These are phyloP conservation scores for Penicillium steckii DNA, from an alignment of 495 filamentous ascomycete genomes.

Conservation along the genomic window DNA sequence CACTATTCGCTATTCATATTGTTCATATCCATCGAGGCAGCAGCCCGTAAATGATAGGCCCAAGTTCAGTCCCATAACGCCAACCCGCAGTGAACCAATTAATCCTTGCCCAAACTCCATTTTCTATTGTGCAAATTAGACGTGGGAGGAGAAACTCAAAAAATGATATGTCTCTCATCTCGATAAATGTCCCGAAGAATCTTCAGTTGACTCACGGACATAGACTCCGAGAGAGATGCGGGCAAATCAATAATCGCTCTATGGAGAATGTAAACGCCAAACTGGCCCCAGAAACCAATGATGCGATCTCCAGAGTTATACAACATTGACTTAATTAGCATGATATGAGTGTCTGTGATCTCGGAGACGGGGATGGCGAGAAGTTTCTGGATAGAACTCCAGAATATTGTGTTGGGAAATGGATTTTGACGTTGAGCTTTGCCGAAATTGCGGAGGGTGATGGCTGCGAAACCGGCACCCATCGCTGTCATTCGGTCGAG, in stretches of 20 bases:
- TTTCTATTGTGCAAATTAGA: background rate
- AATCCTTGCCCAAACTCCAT: background rate
- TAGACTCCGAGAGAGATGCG: slow-evolving; percentile 43
- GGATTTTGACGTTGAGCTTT: slow-evolving; percentile 67
- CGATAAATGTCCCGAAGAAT: slow-evolving; percentile 59
- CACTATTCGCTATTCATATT: too few relatives aligned
- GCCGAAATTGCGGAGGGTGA: slow-evolving; percentile 78
- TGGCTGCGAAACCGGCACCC: slow-evolving; percentile 76
- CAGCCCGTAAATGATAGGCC: too few relatives aligned
- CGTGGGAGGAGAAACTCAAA: slow-evolving; percentile 23
- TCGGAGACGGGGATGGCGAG: slow-evolving; percentile 65
- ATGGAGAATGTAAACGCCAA: slow-evolving; percentile 62
- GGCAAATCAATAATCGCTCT: slow-evolving; percentile 69
- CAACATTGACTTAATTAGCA: slow-evolving; percentile 75
- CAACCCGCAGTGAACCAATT: too few relatives aligned
- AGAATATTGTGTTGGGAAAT: slow-evolving; percentile 77
- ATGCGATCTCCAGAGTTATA: slow-evolving; percentile 68
- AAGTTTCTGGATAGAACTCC: slow-evolving; percentile 70
- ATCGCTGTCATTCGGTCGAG: slow-evolving; percentile 81
- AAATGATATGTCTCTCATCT: slow-evolving; percentile 55
- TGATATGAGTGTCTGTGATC: slow-evolving; percentile 73
- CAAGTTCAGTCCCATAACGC: too few relatives aligned
- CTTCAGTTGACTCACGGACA: slow-evolving; percentile 56
- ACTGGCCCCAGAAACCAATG: slow-evolving; percentile 71
- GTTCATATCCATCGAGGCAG: too few relatives aligned